Conservation (phyloP, 2,329 filamentous ascomycete species). For the Juglanconis juglandina region DNA sequence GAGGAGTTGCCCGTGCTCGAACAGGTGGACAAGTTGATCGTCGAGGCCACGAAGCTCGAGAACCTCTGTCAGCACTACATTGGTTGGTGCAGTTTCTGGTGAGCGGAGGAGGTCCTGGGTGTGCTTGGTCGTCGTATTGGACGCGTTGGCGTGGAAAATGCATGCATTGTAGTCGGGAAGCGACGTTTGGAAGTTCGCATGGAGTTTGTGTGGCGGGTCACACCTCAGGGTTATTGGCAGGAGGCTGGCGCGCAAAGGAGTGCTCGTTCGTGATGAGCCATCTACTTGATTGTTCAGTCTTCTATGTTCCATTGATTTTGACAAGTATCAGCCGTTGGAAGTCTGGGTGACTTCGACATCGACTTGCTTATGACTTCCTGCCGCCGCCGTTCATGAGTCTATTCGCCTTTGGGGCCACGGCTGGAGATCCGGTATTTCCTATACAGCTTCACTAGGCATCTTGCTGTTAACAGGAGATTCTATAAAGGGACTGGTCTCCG, state of each 20-base stretch:
- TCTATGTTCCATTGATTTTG: background rate
- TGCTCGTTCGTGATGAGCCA: background rate
- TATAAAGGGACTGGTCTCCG: too few species aligned
- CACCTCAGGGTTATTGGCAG: background rate
- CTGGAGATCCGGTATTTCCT: too few species aligned
- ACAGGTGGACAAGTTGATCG: slow-evolving; percentile 92
- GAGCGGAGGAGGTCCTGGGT: slow-evolving; percentile 19
- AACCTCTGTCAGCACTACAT: slow-evolving; percentile 99
- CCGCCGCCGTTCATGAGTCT: background rate
- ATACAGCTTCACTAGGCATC: too few species aligned
- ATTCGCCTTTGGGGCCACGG: background rate
- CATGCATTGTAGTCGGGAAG: background rate
- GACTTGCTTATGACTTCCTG: background rate
- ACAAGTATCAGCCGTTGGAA: background rate
- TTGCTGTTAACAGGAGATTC: too few species aligned
- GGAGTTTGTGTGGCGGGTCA: slow-evolving; percentile 3
- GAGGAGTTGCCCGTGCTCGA: slow-evolving; percentile 81
- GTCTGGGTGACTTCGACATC: background rate
- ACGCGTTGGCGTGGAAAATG: background rate
- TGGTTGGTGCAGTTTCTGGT: slow-evolving; percentile 99
- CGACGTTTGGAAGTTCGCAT: background rate
- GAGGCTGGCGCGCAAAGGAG: background rate
- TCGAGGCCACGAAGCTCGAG: slow-evolving; percentile 93
- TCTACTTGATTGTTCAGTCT: background rate
- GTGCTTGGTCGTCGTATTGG: background rate